phyloP scores from a whole-genome alignment of 2,329 filamentous ascomycete species.

The Colletotrichum spaethianum region DNA sequence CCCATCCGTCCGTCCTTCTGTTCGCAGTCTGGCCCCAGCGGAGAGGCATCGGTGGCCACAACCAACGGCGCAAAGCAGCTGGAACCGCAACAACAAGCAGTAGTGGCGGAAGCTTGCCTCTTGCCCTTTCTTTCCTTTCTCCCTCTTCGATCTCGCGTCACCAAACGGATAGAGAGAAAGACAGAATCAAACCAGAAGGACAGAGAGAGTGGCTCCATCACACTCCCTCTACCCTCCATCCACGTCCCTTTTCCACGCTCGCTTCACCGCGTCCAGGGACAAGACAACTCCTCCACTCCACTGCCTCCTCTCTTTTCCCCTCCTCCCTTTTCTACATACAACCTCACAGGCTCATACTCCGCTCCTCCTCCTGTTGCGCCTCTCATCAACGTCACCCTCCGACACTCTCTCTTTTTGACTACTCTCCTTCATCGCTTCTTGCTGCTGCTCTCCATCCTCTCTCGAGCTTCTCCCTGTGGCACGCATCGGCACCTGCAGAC shows the following conservation, averaged over 20 bases:
- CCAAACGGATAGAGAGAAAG: background rate
- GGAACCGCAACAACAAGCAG: constrained; percentile 2
- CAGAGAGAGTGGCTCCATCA: background rate
- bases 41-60: background rate
- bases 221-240: constrained; percentile 12
- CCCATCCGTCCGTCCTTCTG: background rate
- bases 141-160: background rate
- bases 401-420: background rate
- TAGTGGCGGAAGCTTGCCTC: constrained; percentile 1
- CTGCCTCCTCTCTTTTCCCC: constrained; percentile 3
- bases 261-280: constrained; percentile 7
- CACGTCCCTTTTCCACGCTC: background rate
- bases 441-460: background rate
- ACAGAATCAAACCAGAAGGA: no score
- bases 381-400: constrained; percentile 10
- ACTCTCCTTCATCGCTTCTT: background rate
- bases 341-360: background rate
- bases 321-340: background rate
- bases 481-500: constrained; percentile 31
- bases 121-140: background rate
- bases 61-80: background rate
- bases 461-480: background rate
- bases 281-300: constrained; percentile 3
- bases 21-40: background rate
- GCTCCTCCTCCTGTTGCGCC: constrained; percentile 2